Evolutionary conservation across 2,329 filamentous ascomycete species (phyloP).

Genomic region (Bipolaris zeicola): DNA sequence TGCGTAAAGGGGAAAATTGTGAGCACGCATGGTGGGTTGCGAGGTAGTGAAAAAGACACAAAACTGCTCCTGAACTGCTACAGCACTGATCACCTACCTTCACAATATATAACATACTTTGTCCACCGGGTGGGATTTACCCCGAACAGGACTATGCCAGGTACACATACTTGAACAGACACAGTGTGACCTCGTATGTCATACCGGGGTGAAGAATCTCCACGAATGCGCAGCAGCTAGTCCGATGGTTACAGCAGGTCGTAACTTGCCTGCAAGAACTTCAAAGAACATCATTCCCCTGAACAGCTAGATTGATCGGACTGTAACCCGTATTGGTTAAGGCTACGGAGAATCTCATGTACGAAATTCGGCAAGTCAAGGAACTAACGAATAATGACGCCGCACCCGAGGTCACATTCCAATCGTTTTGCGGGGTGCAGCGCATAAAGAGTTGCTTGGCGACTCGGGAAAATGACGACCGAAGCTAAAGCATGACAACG

Average conservation of each 20-base stretch:
- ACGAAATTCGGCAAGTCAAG: not conserved
- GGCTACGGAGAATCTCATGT: not conserved
- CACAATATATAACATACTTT: constrained; percentile 10
- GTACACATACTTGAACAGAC: constrained; percentile 3
- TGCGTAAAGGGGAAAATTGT: constrained; percentile 5
- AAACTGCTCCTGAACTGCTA: not conserved
- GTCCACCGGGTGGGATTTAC: not conserved
- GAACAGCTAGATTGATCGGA: not conserved
- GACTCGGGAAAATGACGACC: constrained; percentile 3
- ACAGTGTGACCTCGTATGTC: not conserved
- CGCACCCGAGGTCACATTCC: constrained; percentile 2
- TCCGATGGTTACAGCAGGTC: not conserved
- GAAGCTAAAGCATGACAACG: not conserved
- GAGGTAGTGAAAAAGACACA: not conserved
- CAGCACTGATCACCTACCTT: not conserved
- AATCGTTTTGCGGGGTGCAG: constrained; percentile 7
- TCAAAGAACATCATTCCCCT: not conserved
- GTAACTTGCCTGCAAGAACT: not conserved
- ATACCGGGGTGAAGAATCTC: constrained; percentile 3
- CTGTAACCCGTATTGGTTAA: not conserved
- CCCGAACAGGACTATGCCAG: not conserved
- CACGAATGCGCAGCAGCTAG: constrained; percentile 11
- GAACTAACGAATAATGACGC: constrained; percentile 2
- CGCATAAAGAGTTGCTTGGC: not conserved
- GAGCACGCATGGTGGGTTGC: constrained; percentile 14